Conservation (phyloP, 768 basidiomycete genomes). For the Tylopilus sp. region DNA sequence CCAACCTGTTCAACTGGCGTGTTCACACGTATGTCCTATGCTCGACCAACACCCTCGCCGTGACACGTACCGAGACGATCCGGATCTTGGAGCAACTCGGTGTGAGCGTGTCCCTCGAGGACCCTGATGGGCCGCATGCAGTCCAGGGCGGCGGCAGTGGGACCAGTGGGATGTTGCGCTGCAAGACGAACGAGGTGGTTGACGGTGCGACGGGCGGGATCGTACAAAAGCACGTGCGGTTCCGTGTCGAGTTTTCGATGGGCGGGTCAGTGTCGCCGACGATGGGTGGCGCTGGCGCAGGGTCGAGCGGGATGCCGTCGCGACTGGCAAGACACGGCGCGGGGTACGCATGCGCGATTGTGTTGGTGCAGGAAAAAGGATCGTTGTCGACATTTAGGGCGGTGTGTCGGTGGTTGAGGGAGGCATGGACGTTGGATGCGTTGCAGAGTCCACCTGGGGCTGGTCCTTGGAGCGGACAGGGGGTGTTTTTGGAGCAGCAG, state of each 20-base stretch:
- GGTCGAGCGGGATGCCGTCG: constrained; percentile 21
- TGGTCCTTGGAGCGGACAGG: constrained; percentile 29
- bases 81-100: constrained; percentile 66
- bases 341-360: constrained; percentile 60
- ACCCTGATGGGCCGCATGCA: constrained; percentile 33
- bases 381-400: constrained; percentile 82
- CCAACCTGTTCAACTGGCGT: constrained; percentile 93
- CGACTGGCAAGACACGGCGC: constrained; percentile 25
- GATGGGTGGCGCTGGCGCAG: constrained; percentile 14
- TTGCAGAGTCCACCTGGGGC: constrained; percentile 25
- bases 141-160: constrained; percentile 29
- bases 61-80: constrained; percentile 62
- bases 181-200: constrained; percentile 47
- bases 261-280: constrained; percentile 22
- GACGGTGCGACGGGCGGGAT: constrained; percentile 38
- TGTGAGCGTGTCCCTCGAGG: constrained; percentile 58
- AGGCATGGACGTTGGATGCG: constrained; percentile 56
- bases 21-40: constrained; percentile 52
- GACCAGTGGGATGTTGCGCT: constrained; percentile 41
- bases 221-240: constrained; percentile 71
- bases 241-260: constrained; percentile 74
- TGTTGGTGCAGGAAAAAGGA: constrained; percentile 87
- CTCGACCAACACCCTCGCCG: constrained; percentile 51
- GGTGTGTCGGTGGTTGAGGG: constrained; percentile 68
- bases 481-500: constrained; percentile 39